Evolutionary conservation across 305 asterid species (phyloP).

Genomic region (Fraxinus latifolia): DNA sequence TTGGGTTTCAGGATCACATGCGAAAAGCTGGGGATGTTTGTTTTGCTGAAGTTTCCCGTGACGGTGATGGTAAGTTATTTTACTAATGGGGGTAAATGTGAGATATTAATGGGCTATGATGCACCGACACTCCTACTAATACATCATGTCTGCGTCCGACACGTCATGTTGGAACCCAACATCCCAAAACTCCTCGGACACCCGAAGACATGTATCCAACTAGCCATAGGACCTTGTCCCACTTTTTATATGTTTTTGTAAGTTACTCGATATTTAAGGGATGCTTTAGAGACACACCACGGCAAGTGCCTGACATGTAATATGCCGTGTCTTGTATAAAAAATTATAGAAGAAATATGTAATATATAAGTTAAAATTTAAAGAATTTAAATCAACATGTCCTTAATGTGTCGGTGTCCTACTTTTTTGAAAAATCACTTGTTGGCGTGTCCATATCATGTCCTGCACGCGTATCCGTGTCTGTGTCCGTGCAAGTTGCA

Average conservation of each 20-base stretch:
- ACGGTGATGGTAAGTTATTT: constrained; percentile 70
- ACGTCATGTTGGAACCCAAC: background rate
- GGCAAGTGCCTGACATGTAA: background rate
- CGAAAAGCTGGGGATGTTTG: constrained; percentile 99
- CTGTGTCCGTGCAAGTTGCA: background rate
- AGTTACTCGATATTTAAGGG: background rate
- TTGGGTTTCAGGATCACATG: constrained; percentile 84
- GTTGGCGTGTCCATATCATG: background rate
- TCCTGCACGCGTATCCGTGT: background rate
- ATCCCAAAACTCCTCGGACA: background rate
- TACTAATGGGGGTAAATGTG: background rate
- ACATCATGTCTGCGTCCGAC: background rate
- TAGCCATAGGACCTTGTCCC: background rate
- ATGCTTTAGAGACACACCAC: background rate
- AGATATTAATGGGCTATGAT: background rate
- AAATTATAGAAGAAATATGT: background rate
- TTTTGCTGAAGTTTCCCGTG: constrained; percentile 97
- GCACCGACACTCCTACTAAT: background rate
- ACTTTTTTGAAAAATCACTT: background rate
- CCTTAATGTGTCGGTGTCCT: background rate
- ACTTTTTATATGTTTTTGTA: too few relatives aligned
- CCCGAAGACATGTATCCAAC: background rate
- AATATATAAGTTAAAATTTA: too few relatives aligned
- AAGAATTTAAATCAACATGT: background rate
- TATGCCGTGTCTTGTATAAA: background rate